Evolutionary conservation across 331 rosid species (phyloP), one percentile per base, ranked within the genome.

Genomic region (Cydonia oblonga): DNA sequence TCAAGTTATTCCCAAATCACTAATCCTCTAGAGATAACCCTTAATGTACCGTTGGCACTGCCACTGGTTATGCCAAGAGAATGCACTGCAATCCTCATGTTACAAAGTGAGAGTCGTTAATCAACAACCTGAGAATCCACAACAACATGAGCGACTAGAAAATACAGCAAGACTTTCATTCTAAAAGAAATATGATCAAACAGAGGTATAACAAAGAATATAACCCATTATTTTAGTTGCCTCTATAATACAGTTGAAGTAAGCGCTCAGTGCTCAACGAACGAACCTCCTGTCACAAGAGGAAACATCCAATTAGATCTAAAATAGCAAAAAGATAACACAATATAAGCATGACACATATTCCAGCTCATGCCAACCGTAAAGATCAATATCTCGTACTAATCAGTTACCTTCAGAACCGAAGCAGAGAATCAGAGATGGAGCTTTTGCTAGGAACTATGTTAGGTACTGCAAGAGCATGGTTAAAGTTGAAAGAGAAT

Each of bases 251-350:
- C 61, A 62, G 42, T 33, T 40, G 64, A 68, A 68, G 52, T 25
- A 14, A 53, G 24, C 15, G 28, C 65, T 58, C n/a, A 13, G n/a
- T 18, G 53, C 3, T 40, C 64, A 24, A 33, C 26, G 0, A 35
- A 52, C 5, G 19, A 74, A 29, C 76, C 38, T 58, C 72, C 84
- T 44, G 80, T 56, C 74, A 71, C 4, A 6, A 35, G 65, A 65
- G 64, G 64, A 63, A 68, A 65, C 20, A 24, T 63, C 53, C 64
- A 23, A 70, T 56, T 46, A 70, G 60, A 63, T 26, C 14, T 26
- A 25, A 64, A 52, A 52, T 15, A 53, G 18, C 6, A 40, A 61
- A 24, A 42, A 13, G 16, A 5, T 4, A 6, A 18, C 22, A 51
- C 56, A 72, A 57, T 15, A 60, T 28, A 4, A 28, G 51, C 33